Conservation (phyloP, 148 eudicot species). For the Salicornia ramosissima region DNA sequence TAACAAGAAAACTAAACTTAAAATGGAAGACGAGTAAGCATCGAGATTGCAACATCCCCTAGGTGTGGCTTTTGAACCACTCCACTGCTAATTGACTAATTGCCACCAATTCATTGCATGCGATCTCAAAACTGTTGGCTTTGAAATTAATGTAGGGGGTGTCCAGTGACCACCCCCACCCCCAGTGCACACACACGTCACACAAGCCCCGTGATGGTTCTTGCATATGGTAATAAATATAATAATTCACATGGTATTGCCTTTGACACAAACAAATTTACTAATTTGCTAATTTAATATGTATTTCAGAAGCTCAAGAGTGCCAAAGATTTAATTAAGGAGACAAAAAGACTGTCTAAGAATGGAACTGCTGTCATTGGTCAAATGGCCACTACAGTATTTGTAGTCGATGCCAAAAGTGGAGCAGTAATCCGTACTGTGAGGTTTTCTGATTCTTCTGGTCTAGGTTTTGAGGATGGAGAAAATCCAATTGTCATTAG, state of each 20-base stretch:
- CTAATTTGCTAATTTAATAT: slow-evolving; percentile 11
- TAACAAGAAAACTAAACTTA: no score
- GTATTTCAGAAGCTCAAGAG: slow-evolving; percentile 43
- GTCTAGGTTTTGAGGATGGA: slow-evolving; percentile 26
- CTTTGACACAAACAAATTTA: not conserved
- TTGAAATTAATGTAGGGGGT: no score
- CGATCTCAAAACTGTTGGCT: no score
- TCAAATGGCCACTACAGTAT: slow-evolving; percentile 47
- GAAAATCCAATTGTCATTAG: slow-evolving; percentile 32
- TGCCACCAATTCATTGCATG: no score
- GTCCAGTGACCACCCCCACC: no score
- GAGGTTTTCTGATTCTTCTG: slow-evolving; percentile 36
- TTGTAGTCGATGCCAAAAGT: slow-evolving; percentile 47
- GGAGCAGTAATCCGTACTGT: slow-evolving; percentile 45
- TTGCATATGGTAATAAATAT: no score
- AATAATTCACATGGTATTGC: not conserved
- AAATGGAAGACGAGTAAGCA: no score
- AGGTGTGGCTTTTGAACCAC: no score
- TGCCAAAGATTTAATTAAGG: slow-evolving; percentile 43
- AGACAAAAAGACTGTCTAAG: slow-evolving; percentile 33
- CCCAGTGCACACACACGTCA: no score
- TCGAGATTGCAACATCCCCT: no score
- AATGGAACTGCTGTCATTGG: slow-evolving; percentile 47
- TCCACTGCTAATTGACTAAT: no score
- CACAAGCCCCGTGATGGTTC: no score